phyloP scores from a whole-genome alignment of 2,329 filamentous ascomycete genomes.

The Periconia sp. region DNA sequence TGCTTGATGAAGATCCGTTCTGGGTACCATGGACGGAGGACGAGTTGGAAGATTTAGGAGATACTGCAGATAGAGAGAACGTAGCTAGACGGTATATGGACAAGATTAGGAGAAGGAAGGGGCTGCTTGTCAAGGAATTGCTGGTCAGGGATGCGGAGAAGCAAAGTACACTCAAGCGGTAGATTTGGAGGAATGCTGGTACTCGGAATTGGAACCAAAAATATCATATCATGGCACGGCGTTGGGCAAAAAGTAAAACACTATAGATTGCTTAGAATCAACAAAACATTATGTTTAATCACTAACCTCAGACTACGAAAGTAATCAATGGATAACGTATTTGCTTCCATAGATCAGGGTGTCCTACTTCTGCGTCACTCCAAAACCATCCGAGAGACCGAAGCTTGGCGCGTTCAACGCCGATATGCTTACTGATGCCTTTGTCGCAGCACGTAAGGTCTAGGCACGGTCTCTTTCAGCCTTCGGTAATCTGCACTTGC shows the following conservation, averaged over 20 bases:
- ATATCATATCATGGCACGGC: no score
- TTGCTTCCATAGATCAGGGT: no score
- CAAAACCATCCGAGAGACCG: slow-evolving; percentile 15
- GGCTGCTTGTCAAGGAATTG: slow-evolving; percentile 76
- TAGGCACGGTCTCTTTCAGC: neutral
- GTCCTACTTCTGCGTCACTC: no score
- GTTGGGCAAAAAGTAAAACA: no score
- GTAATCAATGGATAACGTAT: no score
- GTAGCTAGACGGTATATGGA: slow-evolving; percentile 97
- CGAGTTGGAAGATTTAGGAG: slow-evolving; percentile 92
- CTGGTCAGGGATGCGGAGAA: slow-evolving; percentile 88
- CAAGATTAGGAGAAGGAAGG: slow-evolving; percentile 83
- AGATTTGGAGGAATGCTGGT: slow-evolving; percentile 2
- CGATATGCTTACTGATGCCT: neutral
- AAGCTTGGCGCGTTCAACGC: slow-evolving; percentile 3
- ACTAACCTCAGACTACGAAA: no score
- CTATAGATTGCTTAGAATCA: no score
- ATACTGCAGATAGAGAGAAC: slow-evolving; percentile 92
- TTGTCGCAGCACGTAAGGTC: neutral
- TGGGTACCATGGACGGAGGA: slow-evolving; percentile 98
- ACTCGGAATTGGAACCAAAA: no score
- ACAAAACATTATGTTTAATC: no score
- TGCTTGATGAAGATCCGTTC: slow-evolving; percentile 94
- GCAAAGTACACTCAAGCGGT: slow-evolving; percentile 75
- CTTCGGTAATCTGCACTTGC: neutral